Evolutionary conservation across 2,329 filamentous ascomycete genomes (phyloP), one percentile per base, ranked within the genome.

Genomic region (Pseudogymnoascus sp.): DNA sequence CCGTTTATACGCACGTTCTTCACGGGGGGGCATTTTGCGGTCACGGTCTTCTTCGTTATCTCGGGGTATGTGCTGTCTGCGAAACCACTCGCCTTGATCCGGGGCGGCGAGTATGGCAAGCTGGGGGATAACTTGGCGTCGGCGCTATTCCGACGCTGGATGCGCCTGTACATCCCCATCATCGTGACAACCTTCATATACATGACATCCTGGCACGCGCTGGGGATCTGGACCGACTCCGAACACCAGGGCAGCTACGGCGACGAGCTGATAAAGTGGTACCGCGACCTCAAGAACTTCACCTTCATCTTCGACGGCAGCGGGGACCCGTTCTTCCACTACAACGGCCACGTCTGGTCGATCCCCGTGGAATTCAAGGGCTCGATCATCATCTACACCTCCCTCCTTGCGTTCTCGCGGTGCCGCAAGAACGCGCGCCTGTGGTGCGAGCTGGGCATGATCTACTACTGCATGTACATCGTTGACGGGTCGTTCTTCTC

Each of bases 381-480:
- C 10, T 89, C 86, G 1, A 78, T 90, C 62, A 75, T 86, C 66
- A 75, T 87, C 62, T 90, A 86, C 71, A 84, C 81, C 0, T 72
- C 80, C 0, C 72, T 83, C 4, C 71, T 85, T 18, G 83, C 86
- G 0, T 77, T 89, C 10, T 81, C 85, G 0, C 77, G 82, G 62
- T 82, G 80, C 64, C 80, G 81, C 0, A 76, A 75, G 23, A 81
- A 79, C 63, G 80, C 81, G 3, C 81, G 87, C 12, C 77, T 88
- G 0, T 77, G 77, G 72, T 81, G 81, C 69, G 75, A 84, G 68
- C 57, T 77, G 0, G 79, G 71, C 1, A 75, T 90, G 10, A 79
- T 84, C 18, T 77, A 78, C 66, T 90, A 90, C 74, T 88, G 88
- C 70, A 77, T 90, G 71, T 89, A 87, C 71, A 80, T 89, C 61